Conservation (phyloP, 768 basidiomycete genomes). For the Sutorius australiensis region DNA sequence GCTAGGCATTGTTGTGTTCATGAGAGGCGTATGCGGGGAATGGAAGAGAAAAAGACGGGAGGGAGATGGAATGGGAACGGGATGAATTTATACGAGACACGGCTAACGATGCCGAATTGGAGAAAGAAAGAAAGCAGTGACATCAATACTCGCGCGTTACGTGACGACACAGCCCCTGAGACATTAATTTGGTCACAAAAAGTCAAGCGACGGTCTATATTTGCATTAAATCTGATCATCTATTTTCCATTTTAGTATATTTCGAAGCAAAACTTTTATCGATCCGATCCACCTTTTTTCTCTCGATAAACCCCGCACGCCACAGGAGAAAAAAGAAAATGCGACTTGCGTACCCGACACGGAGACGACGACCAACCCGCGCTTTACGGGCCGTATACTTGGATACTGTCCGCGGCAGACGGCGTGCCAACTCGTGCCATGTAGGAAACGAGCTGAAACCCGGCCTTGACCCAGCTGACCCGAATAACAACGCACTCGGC, state of each 20-base stretch:
- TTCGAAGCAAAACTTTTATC: conserved; percentile 9
- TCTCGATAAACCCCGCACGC: conserved; percentile 11
- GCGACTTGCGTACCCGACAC: neutral
- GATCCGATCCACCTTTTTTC: conserved; percentile 16
- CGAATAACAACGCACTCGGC: neutral
- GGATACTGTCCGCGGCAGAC: conserved; percentile 5
- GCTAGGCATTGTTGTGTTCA: conserved; percentile 24
- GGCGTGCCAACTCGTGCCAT: neutral
- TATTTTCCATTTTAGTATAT: neutral
- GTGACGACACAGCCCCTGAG: conserved; percentile 27
- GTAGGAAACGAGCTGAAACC: conserved; percentile 16
- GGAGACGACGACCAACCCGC: neutral
- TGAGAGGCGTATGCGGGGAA: neutral
- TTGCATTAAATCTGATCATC: conserved; percentile 9
- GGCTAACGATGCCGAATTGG: conserved; percentile 25
- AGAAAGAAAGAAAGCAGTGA: conserved; percentile 31
- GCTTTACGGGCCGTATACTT: neutral
- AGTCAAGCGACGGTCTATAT: conserved; percentile 5
- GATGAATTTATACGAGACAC: conserved; percentile 28
- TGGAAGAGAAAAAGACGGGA: neutral
- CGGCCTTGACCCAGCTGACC: neutral
- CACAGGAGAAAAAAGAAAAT: conserved; percentile 14
- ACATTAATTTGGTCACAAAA: conserved; percentile 19
- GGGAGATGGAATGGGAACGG: conserved; percentile 4
- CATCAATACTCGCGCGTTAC: conserved; percentile 30